These are phyloP conservation scores for Malassezia dermatis DNA, from an alignment of 1,284 basidiomycete genomes.

Conservation along the genomic window DNA sequence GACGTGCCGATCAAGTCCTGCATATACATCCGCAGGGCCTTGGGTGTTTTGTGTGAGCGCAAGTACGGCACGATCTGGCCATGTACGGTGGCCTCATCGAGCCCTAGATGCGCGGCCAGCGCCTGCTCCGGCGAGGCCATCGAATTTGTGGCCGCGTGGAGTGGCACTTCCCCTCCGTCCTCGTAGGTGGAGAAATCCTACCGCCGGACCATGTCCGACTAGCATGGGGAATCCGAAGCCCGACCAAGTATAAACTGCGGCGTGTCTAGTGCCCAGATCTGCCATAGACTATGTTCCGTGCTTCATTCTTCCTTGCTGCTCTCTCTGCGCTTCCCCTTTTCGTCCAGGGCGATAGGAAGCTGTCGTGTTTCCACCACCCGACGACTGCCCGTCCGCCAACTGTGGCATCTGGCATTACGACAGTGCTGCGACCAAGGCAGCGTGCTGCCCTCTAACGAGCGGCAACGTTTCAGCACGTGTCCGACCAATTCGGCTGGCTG, in stretches of 20 bases:
- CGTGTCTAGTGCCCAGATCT: too few species aligned
- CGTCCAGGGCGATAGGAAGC: neutral
- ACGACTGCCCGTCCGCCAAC: neutral
- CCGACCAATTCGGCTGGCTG: neutral
- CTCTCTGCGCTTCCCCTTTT: neutral
- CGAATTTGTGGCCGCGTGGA: neutral
- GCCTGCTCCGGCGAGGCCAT: constrained; percentile 1
- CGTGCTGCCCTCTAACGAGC: neutral
- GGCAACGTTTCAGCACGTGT: neutral
- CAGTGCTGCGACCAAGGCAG: neutral
- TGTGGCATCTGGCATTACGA: neutral
- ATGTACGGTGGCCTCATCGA: constrained; percentile 8
- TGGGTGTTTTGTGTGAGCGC: constrained; percentile 4
- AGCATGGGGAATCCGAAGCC: too few species aligned
- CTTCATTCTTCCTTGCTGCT: neutral
- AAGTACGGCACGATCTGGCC: constrained; percentile 12
- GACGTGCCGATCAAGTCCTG: constrained; percentile 14
- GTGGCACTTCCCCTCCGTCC: neutral
- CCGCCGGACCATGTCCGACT: too few species aligned
- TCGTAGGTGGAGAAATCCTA: too few species aligned
- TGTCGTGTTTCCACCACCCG: neutral
- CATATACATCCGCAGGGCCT: constrained; percentile 8
- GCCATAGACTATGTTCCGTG: neutral
- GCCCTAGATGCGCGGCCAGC: constrained; percentile 10
- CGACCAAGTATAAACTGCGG: too few species aligned